These are phyloP conservation scores for Amanita rubescens DNA, from an alignment of 768 basidiomycete genomes.

Conservation along the genomic window DNA sequence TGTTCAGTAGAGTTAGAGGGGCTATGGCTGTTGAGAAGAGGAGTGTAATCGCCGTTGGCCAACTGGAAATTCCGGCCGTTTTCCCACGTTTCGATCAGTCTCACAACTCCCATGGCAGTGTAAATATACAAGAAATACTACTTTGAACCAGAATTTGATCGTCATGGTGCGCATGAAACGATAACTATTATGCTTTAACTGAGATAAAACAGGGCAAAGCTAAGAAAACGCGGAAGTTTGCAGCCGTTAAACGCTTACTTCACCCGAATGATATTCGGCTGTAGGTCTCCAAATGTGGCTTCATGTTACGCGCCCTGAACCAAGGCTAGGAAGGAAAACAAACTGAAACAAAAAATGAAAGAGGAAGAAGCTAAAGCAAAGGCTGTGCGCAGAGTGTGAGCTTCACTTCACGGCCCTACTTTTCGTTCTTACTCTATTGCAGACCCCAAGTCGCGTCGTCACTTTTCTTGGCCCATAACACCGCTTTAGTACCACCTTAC, in stretches of 20 bases:
- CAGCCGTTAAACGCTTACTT: slow-evolving; percentile 85
- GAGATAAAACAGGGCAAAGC: slow-evolving; percentile 60
- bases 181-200: not conserved
- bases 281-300: slow-evolving; percentile 36
- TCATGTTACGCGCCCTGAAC: slow-evolving; percentile 7
- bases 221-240: slow-evolving; percentile 94
- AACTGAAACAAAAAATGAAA: slow-evolving; percentile 82
- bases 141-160: too few relatives aligned
- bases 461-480: slow-evolving; percentile 91
- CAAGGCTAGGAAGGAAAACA: slow-evolving; percentile 77
- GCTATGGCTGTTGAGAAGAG: too few relatives aligned
- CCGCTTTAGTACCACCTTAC: slow-evolving; percentile 93
- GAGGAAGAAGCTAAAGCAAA: slow-evolving; percentile 76
- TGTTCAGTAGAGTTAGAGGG: too few relatives aligned
- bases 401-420: slow-evolving; percentile 11
- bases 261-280: slow-evolving; percentile 91
- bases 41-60: too few relatives aligned
- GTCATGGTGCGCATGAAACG: not conserved
- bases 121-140: too few relatives aligned
- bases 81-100: too few relatives aligned
- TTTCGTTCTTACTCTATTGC: slow-evolving; percentile 1
- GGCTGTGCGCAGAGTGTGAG: slow-evolving; percentile 73
- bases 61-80: too few relatives aligned
- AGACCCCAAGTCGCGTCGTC: slow-evolving; percentile 88
- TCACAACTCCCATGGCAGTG: too few relatives aligned